Evolutionary conservation across 805 yeast genomes (phyloP).

Genomic region (Barnettozyma siamensis): DNA sequence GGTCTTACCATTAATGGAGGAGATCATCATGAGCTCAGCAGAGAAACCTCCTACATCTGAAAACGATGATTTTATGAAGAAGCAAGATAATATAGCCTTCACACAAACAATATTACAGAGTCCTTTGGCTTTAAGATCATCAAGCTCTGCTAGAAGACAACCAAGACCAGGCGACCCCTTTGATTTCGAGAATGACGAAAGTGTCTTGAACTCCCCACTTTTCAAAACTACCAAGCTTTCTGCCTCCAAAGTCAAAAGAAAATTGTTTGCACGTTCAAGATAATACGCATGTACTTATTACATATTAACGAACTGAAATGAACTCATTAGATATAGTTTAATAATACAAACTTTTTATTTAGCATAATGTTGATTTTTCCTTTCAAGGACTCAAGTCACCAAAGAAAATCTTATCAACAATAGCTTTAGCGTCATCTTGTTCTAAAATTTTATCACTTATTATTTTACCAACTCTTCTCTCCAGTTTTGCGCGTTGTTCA

Average conservation of each 20-base stretch:
- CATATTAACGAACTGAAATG: background rate
- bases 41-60: background rate
- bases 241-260: conserved; percentile 25
- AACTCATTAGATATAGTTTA: background rate
- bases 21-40: conserved; percentile 2
- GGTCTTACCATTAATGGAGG: background rate
- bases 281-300: background rate
- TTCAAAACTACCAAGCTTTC: background rate
- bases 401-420: conserved; percentile 64
- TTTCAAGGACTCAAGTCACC: conserved; percentile 44
- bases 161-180: conserved; percentile 16
- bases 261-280: conserved; percentile 30
- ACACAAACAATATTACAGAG: conserved; percentile 11
- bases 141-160: conserved; percentile 13
- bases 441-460: conserved; percentile 45
- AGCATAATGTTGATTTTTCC: background rate
- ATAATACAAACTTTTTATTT: conserved; percentile 3
- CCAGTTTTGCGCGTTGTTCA: conserved; percentile 38
- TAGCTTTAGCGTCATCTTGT: conserved; percentile 41
- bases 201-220: background rate
- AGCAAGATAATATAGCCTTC: background rate
- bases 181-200: conserved; percentile 6
- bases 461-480: conserved; percentile 54
- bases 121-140: conserved; percentile 20
- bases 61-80: background rate